Evolutionary conservation across 176 grass and related monocot species (phyloP).

Genomic region (Leersia perrieri): DNA sequence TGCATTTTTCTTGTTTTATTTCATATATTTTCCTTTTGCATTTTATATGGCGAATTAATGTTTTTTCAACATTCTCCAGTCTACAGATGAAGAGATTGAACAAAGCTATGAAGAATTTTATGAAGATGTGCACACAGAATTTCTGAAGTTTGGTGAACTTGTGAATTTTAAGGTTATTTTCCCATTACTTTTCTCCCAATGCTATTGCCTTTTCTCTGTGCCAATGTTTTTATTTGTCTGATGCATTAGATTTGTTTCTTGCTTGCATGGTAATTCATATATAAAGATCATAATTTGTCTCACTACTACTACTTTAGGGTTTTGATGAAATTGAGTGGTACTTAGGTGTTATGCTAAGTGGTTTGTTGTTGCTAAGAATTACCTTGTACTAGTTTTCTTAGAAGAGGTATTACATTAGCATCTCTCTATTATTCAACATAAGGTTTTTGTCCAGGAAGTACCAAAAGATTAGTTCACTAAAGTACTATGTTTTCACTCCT

Average conservation of each 20-base stretch:
- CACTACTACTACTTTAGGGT: not conserved
- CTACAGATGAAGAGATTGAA: slow-evolving; percentile 91
- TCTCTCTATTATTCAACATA: not conserved
- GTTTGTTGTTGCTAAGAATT: too few species aligned
- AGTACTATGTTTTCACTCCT: not conserved
- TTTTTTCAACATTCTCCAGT: slow-evolving; percentile 57
- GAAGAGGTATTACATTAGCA: not conserved
- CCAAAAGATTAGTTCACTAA: not conserved
- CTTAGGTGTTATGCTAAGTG: not conserved
- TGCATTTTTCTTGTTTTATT: not conserved
- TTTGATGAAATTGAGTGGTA: not conserved
- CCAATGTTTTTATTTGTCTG: not conserved
- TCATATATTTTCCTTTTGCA: not conserved
- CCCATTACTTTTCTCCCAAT: slow-evolving; percentile 1
- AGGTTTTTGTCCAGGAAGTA: not conserved
- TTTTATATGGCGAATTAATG: slow-evolving; percentile 27
- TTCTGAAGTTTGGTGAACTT: slow-evolving; percentile 95
- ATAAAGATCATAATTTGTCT: not conserved
- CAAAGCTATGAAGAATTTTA: slow-evolving; percentile 98
- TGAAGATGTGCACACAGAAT: slow-evolving; percentile 97
- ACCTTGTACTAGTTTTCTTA: not conserved
- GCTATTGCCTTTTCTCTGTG: not conserved
- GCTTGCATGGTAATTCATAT: not conserved
- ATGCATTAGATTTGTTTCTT: not conserved
- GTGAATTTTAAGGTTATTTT: slow-evolving; percentile 89